Percentiles rank a stretch among this genome's conserved stretches.
Conservation (phyloP, 371 early-diverging fungal genomes). For the Blyttiomyces sp. region DNA sequence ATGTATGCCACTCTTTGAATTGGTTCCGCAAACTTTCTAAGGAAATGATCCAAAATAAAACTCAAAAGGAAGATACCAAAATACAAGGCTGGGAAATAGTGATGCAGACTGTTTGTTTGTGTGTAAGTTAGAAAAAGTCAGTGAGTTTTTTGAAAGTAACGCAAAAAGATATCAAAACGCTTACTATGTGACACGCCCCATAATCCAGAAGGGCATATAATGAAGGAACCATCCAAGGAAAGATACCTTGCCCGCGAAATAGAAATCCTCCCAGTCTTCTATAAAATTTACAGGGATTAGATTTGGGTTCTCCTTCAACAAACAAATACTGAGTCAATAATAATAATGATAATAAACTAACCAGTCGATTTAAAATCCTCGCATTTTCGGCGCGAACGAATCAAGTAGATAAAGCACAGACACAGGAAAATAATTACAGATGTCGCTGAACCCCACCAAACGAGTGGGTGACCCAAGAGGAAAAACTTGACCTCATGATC, state of each 20-base stretch:
- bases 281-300: constrained; percentile 1
- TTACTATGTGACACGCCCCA: constrained; percentile 94
- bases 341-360: constrained; percentile 9
- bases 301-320: not conserved
- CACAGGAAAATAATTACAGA: constrained; percentile 57
- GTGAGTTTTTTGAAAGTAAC: no score
- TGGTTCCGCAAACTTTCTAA: constrained; percentile 21
- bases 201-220: constrained; percentile 95
- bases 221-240: constrained; percentile 93
- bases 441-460: constrained; percentile 89
- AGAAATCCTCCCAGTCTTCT: constrained; percentile 74
- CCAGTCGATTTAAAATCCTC: constrained; percentile 51
- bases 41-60: constrained; percentile 73
- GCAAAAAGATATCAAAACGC: constrained; percentile 7
- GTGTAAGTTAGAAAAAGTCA: not conserved
- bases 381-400: constrained; percentile 68
- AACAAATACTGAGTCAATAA: constrained; percentile 3
- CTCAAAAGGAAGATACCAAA: constrained; percentile 80
- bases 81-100: constrained; percentile 98
- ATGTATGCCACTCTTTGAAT: constrained; percentile 35
- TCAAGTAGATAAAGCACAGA: constrained; percentile 49
- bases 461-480: constrained; percentile 93
- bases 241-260: constrained; percentile 64
- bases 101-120: constrained; percentile 92
- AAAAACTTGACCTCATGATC: constrained; percentile 88